phyloP scores from a whole-genome alignment of 148 eudicot species.

The Drosera capensis region DNA sequence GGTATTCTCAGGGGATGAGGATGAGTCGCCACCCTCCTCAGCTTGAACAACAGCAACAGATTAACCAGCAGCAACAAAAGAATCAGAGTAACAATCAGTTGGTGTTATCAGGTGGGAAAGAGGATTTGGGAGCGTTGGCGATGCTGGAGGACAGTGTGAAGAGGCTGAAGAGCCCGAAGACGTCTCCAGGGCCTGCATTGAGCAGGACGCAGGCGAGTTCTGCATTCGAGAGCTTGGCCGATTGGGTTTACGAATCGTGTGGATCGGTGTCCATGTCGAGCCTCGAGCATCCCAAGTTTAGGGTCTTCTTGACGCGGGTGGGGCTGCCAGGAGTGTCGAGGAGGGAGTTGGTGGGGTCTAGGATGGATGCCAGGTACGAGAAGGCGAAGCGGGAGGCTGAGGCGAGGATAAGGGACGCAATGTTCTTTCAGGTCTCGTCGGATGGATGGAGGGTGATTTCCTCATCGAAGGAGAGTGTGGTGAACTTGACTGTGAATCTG shows the following conservation, averaged over 20 bases:
- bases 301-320: conserved; percentile 58
- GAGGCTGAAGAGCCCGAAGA: conserved; percentile 66
- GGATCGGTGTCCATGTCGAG: conserved; percentile 70
- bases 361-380: conserved; percentile 63
- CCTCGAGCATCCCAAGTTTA: conserved; percentile 73
- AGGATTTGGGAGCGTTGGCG: conserved; percentile 57
- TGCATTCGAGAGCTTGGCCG: conserved; percentile 50
- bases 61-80: conserved; percentile 16
- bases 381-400: conserved; percentile 47
- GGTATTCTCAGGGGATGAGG: too few relatives aligned
- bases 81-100: too few relatives aligned
- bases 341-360: conserved; percentile 41
- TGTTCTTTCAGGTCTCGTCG: conserved; percentile 64
- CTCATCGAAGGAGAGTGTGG: conserved; percentile 33
- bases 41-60: conserved; percentile 4
- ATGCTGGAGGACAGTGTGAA: conserved; percentile 88
- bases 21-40: conserved; percentile 24
- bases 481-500: conserved; percentile 61
- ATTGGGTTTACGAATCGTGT: conserved; percentile 81
- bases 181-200: conserved; percentile 45
- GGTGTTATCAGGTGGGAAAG: conserved; percentile 59
- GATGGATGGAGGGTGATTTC: conserved; percentile 52
- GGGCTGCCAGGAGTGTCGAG: conserved; percentile 44
- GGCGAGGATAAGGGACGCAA: conserved; percentile 53
- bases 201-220: conserved; percentile 52